Evolutionary conservation across 1,139 yeast genomes (phyloP).

Genomic region (Pichia sp.): DNA sequence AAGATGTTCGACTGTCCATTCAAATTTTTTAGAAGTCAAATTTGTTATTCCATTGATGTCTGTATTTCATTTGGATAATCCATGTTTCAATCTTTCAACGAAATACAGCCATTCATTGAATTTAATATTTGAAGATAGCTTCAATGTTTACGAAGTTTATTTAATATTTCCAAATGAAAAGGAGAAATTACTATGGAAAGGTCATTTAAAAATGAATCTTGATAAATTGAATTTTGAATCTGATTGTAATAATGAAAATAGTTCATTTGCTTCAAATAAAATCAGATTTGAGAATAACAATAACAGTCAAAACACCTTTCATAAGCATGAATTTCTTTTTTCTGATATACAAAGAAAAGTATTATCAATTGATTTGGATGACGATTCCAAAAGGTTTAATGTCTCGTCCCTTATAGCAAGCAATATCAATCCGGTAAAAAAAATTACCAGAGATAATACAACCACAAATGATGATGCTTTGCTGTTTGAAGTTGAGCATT

Average conservation of each 20-base stretch:
- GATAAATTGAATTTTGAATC: not conserved
- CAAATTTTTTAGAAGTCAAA: conserved; percentile 29
- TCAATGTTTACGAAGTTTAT: conserved; percentile 40
- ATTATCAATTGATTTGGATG: conserved; percentile 10
- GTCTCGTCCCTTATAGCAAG: conserved; percentile 9
- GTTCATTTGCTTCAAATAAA: not conserved
- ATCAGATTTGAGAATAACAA: not conserved
- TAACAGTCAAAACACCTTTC: not conserved
- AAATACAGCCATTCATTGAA: conserved; percentile 34
- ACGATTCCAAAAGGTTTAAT: conserved; percentile 12
- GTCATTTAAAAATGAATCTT: conserved; percentile 17
- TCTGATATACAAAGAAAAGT: conserved; percentile 16
- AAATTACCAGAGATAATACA: not conserved
- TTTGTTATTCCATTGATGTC: conserved; percentile 46
- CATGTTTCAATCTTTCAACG: conserved; percentile 22
- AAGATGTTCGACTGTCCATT: conserved; percentile 20
- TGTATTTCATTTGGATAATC: conserved; percentile 15
- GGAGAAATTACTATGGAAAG: conserved; percentile 41
- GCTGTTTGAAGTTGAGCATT: conserved; percentile 14
- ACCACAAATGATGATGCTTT: not conserved
- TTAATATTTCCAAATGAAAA: conserved; percentile 31
- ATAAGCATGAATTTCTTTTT: conserved; percentile 15
- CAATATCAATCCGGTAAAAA: conserved; percentile 3
- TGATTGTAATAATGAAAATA: not conserved
- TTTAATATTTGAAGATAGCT: conserved; percentile 39